A percentile compares a stretch with the other conserved stretches of the same genome.
These are phyloP conservation scores for Nemania sp. DNA, from an alignment of 2,329 filamentous ascomycete species.

Conservation along the genomic window DNA sequence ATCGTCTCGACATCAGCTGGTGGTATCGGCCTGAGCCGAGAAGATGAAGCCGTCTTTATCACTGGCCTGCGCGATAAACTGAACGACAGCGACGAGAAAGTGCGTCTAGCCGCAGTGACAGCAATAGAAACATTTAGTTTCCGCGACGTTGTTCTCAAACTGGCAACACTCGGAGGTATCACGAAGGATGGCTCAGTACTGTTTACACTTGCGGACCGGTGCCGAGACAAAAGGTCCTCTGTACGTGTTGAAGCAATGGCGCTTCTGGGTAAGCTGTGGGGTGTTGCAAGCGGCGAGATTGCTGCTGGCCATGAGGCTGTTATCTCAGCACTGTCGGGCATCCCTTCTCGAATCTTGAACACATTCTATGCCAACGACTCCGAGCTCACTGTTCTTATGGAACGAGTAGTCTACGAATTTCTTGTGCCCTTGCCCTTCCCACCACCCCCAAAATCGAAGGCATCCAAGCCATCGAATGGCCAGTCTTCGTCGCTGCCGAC, in stretches of 20 bases:
- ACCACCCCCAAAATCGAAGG: conserved; percentile 63
- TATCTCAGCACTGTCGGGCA: conserved; percentile 72
- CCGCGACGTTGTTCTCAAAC: conserved; percentile 76
- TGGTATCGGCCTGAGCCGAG: conserved; percentile 80
- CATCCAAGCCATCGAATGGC: conserved; percentile 64
- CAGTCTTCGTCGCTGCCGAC: conserved; percentile 55
- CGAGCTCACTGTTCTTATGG: conserved; percentile 82
- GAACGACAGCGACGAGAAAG: conserved; percentile 86
- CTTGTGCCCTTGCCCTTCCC: conserved; percentile 91
- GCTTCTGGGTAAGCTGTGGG: conserved; percentile 85
- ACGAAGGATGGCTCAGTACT: conserved; percentile 77
- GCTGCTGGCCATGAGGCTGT: conserved; percentile 79
- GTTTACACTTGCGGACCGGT: conserved; percentile 80
- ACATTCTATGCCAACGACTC: conserved; percentile 87
- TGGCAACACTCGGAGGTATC: conserved; percentile 76
- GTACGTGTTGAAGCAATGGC: conserved; percentile 88
- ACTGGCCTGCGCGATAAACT: conserved; percentile 77
- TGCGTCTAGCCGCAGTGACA: conserved; percentile 85
- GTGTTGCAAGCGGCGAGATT: conserved; percentile 87
- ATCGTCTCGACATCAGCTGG: conserved; percentile 92
- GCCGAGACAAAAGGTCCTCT: conserved; percentile 79
- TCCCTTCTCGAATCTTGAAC: conserved; percentile 84
- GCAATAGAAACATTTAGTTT: conserved; percentile 81
- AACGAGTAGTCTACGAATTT: conserved; percentile 82
- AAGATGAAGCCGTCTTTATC: conserved; percentile 78